phyloP scores from a whole-genome alignment of 2,329 filamentous ascomycete genomes.

The Fusarium irregulare region DNA sequence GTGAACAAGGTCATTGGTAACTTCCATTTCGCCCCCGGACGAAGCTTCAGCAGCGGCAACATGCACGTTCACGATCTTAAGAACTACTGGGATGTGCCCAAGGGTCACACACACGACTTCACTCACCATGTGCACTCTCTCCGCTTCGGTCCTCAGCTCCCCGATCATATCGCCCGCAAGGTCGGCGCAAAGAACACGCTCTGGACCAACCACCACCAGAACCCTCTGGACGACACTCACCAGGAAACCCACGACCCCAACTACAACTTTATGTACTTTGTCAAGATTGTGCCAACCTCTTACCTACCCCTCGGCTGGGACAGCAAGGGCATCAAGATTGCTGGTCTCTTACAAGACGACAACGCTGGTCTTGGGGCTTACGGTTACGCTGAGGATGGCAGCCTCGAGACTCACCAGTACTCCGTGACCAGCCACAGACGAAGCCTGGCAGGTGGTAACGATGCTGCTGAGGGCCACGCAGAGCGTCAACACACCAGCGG shows the following conservation, averaged over 20 bases:
- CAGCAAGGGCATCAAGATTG: constrained; percentile 58
- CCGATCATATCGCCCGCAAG: constrained; percentile 74
- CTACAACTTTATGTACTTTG: constrained; percentile 99
- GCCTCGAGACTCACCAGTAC: constrained; percentile 97
- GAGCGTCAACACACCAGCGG: constrained; percentile 90
- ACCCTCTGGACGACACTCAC: constrained; percentile 84
- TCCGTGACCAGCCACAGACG: constrained; percentile 97
- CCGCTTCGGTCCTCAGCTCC: constrained; percentile 91
- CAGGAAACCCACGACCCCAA: constrained; percentile 84
- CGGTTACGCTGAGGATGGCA: constrained; percentile 72
- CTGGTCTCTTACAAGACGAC: constrained; percentile 58
- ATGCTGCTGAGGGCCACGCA: constrained; percentile 87
- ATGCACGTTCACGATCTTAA: constrained; percentile 98
- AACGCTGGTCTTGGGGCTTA: constrained; percentile 73
- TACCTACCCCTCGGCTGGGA: constrained; percentile 95
- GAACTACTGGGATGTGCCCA: constrained; percentile 85
- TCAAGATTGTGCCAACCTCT: constrained; percentile 97
- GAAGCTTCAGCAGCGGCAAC: constrained; percentile 95
- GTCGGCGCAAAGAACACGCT: constrained; percentile 62
- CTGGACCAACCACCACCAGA: constrained; percentile 92
- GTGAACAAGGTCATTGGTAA: constrained; percentile 99
- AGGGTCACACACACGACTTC: constrained; percentile 82
- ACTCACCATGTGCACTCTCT: constrained; percentile 88
- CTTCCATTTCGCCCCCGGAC: constrained; percentile 96
- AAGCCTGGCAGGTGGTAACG: constrained; percentile 84